phyloP scores from a whole-genome alignment of 2,329 filamentous ascomycete species.

The Pseudophaeomoniella oleicola region DNA sequence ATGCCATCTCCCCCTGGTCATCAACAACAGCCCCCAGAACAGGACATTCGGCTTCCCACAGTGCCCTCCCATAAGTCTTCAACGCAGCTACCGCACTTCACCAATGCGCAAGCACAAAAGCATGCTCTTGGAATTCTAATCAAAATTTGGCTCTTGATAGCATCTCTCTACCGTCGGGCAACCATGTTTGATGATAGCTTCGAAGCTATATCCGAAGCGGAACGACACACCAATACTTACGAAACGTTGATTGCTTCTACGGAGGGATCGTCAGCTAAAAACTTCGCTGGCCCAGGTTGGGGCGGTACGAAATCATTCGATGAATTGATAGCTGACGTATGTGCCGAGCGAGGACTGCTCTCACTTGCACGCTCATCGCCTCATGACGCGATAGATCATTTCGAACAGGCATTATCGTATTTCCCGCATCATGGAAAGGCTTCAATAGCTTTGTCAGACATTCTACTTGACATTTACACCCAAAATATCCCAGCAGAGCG shows the following conservation, averaged over 20 bases:
- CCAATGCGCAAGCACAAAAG: slow-evolving; percentile 35
- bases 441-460: slow-evolving; percentile 68
- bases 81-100: slow-evolving; percentile 29
- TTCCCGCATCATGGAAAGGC: slow-evolving; percentile 66
- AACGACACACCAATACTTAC: slow-evolving; percentile 56
- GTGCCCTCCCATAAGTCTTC: slow-evolving; percentile 18
- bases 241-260: slow-evolving; percentile 50
- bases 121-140: slow-evolving; percentile 48
- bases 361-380: slow-evolving; percentile 46
- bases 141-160: slow-evolving; percentile 81
- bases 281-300: slow-evolving; percentile 56
- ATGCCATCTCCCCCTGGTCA: slow-evolving; percentile 21
- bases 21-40: slow-evolving; percentile 25
- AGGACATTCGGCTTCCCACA: slow-evolving; percentile 24
- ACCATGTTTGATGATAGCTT: slow-evolving; percentile 65
- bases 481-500: slow-evolving; percentile 27
- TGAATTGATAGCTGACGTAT: slow-evolving; percentile 72
- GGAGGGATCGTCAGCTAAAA: slow-evolving; percentile 47
- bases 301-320: slow-evolving; percentile 61
- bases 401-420: slow-evolving; percentile 69
- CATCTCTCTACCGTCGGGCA: slow-evolving; percentile 73
- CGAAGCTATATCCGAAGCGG: slow-evolving; percentile 68
- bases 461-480: slow-evolving; percentile 73
- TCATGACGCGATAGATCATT: slow-evolving; percentile 58
- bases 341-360: slow-evolving; percentile 60